Base-by-base conservation (phyloP, 106 monocot genomes). In the Gastrodia elata region DNA sequence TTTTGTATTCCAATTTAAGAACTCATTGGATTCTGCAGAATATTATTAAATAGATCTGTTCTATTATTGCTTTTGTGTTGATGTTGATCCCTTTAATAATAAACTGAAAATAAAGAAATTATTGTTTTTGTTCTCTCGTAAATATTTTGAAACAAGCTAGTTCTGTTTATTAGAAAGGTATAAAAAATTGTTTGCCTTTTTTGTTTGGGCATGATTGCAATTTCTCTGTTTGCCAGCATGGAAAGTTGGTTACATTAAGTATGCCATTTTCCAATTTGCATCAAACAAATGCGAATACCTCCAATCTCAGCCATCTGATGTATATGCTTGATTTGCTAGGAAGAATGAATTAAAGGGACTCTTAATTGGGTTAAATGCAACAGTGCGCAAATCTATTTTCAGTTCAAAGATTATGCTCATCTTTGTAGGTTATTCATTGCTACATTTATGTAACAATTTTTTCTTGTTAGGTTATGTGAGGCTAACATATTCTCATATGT, bases 11-110 rank as follows among this genome's bases (percentile, higher is more conserved):
- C 32, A 61, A 3, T 13, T 61, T 4, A 11, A 14, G 61, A 27
- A 61, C 32, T 61, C 61, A 61, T 61, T 11, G 61, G 61, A 61
- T 61, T 61, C 61, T 27, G 13, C 32, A 32, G 32, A 61, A 30
- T 44, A 61, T 61, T 27, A 61, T 61, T 10, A 14, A 13, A 61
- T 30, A 61, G 61, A 4, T 30, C 61, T 61, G 27, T 11, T 61
- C 61, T 61, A 32, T 61, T 61, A 32, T 61, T 61, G 61, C 15
- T 61, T 32, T 11, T 11, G 6, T 61, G 0, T 27, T 61, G 61
- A 32, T 61, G 1, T 14, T 61, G 32, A 61, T 61, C 27, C 61
- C 61, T 61, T 8, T 32, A 24, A 61, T 14, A 26, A 26, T 58
- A 8, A 8, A 11, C 61, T 13, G 32, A 4, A 22, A n/a, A 52